Percentiles rank a stretch among this genome's conserved stretches.
Evolutionary conservation across 106 monocot genomes (phyloP).

Genomic region (Gastrodia elata): DNA sequence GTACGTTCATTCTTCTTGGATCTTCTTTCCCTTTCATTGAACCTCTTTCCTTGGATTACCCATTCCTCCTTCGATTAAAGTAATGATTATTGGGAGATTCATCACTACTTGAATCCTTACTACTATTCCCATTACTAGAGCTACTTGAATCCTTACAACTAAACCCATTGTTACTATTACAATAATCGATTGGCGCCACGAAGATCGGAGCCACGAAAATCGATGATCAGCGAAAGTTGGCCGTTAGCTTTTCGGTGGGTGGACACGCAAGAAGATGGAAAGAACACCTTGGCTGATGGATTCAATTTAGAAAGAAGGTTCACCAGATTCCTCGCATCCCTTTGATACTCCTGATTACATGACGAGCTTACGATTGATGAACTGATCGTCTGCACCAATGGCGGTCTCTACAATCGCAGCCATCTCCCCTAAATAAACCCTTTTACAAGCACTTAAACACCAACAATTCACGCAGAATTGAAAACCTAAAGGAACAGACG

Average conservation of each 20-base stretch:
- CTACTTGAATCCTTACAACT: slow-evolving; percentile 21
- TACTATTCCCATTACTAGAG: too few species aligned
- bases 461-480: not conserved
- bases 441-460: not conserved
- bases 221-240: slow-evolving; percentile 35
- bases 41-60: slow-evolving; percentile 36
- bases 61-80: slow-evolving; percentile 23
- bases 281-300: slow-evolving; percentile 89
- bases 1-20: slow-evolving; percentile 62
- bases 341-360: slow-evolving; percentile 21
- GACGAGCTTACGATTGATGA: slow-evolving; percentile 12
- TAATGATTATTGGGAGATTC: slow-evolving; percentile 16
- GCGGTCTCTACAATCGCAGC: slow-evolving; percentile 39
- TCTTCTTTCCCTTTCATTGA: slow-evolving; percentile 36
- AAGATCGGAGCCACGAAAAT: slow-evolving; percentile 59
- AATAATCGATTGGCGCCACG: slow-evolving; percentile 10
- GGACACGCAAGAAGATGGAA: slow-evolving; percentile 44
- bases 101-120: slow-evolving; percentile 27
- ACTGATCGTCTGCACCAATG: slow-evolving; percentile 26
- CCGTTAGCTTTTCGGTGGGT: slow-evolving; percentile 17
- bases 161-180: slow-evolving; percentile 2
- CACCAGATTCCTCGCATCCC: slow-evolving; percentile 50
- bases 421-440: slow-evolving; percentile 10
- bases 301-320: slow-evolving; percentile 82
- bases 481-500: too few species aligned